A percentile compares a stretch with the other conserved stretches of the same genome.
These are phyloP conservation scores for Didymella arachidicola DNA, from an alignment of 2,329 filamentous ascomycete species.

Conservation along the genomic window DNA sequence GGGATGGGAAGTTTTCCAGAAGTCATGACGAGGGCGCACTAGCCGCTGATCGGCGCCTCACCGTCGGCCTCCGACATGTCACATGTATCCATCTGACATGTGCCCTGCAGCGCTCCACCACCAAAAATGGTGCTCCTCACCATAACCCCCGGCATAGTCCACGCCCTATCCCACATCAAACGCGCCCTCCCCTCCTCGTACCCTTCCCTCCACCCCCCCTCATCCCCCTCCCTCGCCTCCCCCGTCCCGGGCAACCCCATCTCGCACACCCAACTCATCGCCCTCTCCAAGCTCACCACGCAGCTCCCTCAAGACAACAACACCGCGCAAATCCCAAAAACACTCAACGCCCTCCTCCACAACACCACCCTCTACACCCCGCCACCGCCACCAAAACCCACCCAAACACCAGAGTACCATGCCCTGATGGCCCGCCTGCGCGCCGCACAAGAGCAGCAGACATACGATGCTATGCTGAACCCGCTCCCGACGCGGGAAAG, in stretches of 20 bases:
- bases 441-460: constrained; percentile 79
- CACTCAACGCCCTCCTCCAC: constrained; percentile 74
- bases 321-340: constrained; percentile 31
- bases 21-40: constrained; percentile 40
- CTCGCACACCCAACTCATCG: constrained; percentile 72
- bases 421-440: constrained; percentile 86
- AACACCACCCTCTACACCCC: constrained; percentile 77
- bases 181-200: constrained; percentile 22
- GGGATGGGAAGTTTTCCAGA: constrained; percentile 34
- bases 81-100: neutral
- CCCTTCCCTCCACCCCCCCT: constrained; percentile 33
- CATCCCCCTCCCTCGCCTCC: constrained; percentile 60
- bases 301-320: constrained; percentile 20
- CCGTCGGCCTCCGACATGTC: constrained; percentile 58
- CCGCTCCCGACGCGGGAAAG: constrained; percentile 64
- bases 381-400: constrained; percentile 75
- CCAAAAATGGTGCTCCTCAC: constrained; percentile 75
- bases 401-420: constrained; percentile 80
- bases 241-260: constrained; percentile 71
- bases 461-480: constrained; percentile 82
- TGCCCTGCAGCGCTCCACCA: neutral
- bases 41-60: constrained; percentile 14
- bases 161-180: constrained; percentile 60
- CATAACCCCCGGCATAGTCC: constrained; percentile 74
- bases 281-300: constrained; percentile 65